Evolutionary conservation across 805 yeast genomes (phyloP), one percentile per base, ranked within the genome.

Genomic region (Komagataella populi): DNA sequence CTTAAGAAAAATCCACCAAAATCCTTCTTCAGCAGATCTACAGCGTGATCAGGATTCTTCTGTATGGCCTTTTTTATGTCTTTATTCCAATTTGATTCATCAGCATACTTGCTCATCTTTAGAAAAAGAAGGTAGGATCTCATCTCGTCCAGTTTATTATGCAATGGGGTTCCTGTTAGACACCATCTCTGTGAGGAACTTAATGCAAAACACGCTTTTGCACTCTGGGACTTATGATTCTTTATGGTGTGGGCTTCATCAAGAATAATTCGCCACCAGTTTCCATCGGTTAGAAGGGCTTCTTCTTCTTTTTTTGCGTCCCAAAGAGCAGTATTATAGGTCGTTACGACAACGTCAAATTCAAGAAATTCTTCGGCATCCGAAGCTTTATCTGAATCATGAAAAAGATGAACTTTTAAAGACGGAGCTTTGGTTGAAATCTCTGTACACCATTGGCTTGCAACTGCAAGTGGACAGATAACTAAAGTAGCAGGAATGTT

Each of bases 241-340:
- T 80, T 79, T 56, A 81, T 79, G 14, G 69, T 68, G 57, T 81
- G 87, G 2, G 84, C 86, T 58, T 81, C 87, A 65, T 81, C 87
- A 23, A 80, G 63, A 39, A 82, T 71, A n/a, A 81, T 64, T 55
- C 86, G 69, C 57, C 71, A 74, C 76, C 76, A 75, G 22, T 53
- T 52, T 5, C 57, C 58, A 55, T 48, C 57, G 59, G 48, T 63
- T 53, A 57, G 62, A 47, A 57, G 69, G 51, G 63, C 64, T 18
- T 23, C 50, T 14, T 36, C 39, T 12, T 14, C 24, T 17, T 49
- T 44, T 16, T 43, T 30, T 23, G 18, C 49, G 14, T 53, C 51
- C 12, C 55, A 51, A 3, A 63, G 63, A 16, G 65, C 61, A 2
- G 58, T 54, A 12, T 57, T 56, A 51, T 62, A 69, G 2, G 71